Base-by-base conservation (phyloP, 2,329 filamentous ascomycete species). In the Pseudogymnoascus verrucosus region DNA sequence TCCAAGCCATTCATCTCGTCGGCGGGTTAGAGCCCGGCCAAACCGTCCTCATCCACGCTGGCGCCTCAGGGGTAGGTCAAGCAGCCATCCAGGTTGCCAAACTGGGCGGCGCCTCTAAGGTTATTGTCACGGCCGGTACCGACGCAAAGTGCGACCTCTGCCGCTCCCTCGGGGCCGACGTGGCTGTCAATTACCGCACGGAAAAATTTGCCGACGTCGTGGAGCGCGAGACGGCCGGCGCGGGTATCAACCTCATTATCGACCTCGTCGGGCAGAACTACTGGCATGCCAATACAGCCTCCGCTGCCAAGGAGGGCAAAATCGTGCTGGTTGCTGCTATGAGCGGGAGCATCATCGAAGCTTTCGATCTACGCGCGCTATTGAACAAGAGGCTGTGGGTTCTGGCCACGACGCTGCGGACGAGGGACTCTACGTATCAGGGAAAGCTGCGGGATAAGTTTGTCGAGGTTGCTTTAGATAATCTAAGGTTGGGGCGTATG, bases 31-130 rank as follows among this genome's bases (percentile, higher is more conserved):
- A 80, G 19, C 74, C 79, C 10, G 89, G 89, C 6, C 87, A 93
- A 76, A 84, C 82, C 11, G 85, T 93, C 64, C 85, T 98, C 47
- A 97, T 92, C 90, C 93, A 98, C 74, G 93, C 93, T 0, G 93
- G 92, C 60, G 93, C 93, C 2, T 92, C 88, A 16, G 87, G 88
- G 39, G 93, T 98, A 60, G 89, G 87, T 51, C 93, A 96, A 68
- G 85, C 92, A 0, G 93, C 93, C 0, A 92, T 96, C 71, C 93
- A 97, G 78, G 84, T 97, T 23, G 82, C 86, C 4, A 80, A 78
- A 65, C 82, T 82, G 19, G 86, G 87, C 12, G 86, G 86, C 0
- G 91, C 92, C 0, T 79, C 80, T 2, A 83, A 82, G 6, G 82
- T 97, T 61, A 96, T 87, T 74, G 90, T 91, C 2, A 97, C 93